Conservation (phyloP, 2,329 filamentous ascomycete genomes). For the Fusarium decemcellulare region DNA sequence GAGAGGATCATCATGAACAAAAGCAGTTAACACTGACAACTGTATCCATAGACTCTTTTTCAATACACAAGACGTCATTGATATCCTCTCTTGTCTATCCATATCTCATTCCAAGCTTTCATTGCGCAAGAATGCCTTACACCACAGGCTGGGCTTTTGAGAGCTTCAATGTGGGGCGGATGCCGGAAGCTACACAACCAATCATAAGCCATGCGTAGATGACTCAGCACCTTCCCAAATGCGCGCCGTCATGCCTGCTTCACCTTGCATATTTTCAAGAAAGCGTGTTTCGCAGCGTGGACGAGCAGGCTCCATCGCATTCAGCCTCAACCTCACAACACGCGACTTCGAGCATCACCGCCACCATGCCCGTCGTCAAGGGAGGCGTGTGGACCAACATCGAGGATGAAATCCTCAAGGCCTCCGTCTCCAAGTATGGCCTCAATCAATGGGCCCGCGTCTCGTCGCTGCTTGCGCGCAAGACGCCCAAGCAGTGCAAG, state of each 20-base stretch:
- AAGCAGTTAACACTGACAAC: too few species aligned
- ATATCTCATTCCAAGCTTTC: too few species aligned
- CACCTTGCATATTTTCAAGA: conserved; percentile 49
- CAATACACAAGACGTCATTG: too few species aligned
- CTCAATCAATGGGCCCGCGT: conserved; percentile 99
- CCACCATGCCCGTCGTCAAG: conserved; percentile 79
- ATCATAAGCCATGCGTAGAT: conserved; percentile 18
- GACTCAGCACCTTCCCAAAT: conserved; percentile 40
- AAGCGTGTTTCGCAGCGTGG: conserved; percentile 42
- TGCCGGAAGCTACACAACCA: conserved; percentile 11
- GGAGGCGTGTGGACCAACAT: conserved; percentile 84
- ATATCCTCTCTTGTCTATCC: too few species aligned
- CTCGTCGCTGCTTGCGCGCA: conserved; percentile 95
- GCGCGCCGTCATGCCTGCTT: conserved; percentile 29
- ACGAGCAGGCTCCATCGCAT: conserved; percentile 36
- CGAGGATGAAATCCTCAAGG: conserved; percentile 97
- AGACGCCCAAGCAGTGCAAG: conserved; percentile 99
- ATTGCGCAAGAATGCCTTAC: too few species aligned
- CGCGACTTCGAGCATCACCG: conserved; percentile 36
- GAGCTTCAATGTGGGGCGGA: conserved; percentile 17
- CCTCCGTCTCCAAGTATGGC: conserved; percentile 93
- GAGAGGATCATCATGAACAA: too few species aligned
- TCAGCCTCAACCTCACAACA: conserved; percentile 21
- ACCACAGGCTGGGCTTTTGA: background rate
- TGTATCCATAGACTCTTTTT: too few species aligned